Percentiles rank a stretch among this genome's conserved stretches.
phyloP scores from a whole-genome alignment of 768 basidiomycete genomes.

The Tylopilus intermedius region DNA sequence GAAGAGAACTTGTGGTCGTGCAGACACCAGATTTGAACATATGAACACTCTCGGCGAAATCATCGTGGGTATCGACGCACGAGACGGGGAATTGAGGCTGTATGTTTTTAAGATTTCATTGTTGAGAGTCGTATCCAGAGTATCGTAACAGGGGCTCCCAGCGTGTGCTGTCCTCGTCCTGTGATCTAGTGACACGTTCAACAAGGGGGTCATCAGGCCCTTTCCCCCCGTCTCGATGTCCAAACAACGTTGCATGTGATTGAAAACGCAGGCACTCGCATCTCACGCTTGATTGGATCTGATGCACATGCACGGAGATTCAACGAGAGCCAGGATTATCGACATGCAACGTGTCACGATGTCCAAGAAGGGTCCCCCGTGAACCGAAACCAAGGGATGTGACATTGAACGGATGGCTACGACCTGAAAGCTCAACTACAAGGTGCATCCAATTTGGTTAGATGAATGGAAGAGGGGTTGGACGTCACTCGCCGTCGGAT shows the following conservation, averaged over 20 bases:
- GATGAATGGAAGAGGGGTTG: constrained; percentile 6
- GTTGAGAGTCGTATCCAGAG: constrained; percentile 5
- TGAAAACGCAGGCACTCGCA: constrained; percentile 1
- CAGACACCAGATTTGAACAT: constrained; percentile 12
- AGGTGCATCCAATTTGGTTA: constrained; percentile 19
- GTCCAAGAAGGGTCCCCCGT: not conserved
- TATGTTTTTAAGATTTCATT: constrained; percentile 5
- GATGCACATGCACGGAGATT: not conserved
- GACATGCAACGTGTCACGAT: not conserved
- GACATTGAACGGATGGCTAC: not conserved
- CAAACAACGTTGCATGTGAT: constrained; percentile 6
- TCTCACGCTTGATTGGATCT: not conserved
- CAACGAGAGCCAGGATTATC: not conserved
- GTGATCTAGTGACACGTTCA: not conserved
- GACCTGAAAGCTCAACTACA: not conserved
- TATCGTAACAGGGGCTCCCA: not conserved
- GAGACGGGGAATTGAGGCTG: not conserved
- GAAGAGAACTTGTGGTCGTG: not conserved
- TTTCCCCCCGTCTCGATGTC: not conserved
- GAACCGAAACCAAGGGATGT: constrained; percentile 1
- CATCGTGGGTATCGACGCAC: constrained; percentile 8
- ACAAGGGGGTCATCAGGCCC: no score
- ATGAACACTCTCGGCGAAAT: constrained; percentile 4
- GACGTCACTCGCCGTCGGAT: not conserved
- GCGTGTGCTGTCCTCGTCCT: not conserved